A percentile compares a stretch with the other conserved stretches of the same genome.
Conservation (phyloP, 2,329 filamentous ascomycete species). For the Didymella exigua region DNA sequence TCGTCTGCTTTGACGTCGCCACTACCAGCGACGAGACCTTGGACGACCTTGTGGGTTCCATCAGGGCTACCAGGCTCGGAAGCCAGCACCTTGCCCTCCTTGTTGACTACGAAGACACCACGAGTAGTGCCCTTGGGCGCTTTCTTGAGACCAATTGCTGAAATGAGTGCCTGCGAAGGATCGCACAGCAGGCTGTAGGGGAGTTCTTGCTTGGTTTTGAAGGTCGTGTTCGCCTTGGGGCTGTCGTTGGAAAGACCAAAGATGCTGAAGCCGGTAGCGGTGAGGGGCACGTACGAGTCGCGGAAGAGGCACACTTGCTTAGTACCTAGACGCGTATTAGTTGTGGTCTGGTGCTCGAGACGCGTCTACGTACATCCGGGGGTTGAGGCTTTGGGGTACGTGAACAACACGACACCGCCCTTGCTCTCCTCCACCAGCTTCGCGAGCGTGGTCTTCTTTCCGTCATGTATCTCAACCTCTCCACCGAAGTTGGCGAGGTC, state of each 20-base stretch:
- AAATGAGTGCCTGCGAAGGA: conserved; percentile 73
- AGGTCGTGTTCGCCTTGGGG: conserved; percentile 88
- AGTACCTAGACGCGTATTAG: conserved; percentile 68
- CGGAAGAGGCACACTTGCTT: conserved; percentile 93
- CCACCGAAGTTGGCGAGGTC: conserved; percentile 63
- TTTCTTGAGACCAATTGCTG: conserved; percentile 89
- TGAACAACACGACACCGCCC: conserved; percentile 87
- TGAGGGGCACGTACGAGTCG: conserved; percentile 78
- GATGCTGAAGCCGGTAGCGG: conserved; percentile 78
- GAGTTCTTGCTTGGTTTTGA: conserved; percentile 88
- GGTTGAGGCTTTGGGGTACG: conserved; percentile 93
- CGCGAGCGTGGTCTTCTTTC: conserved; percentile 77
- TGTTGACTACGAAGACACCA: conserved; percentile 87
- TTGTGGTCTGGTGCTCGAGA: not conserved
- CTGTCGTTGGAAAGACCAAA: conserved; percentile 89
- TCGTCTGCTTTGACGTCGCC: conserved; percentile 33
- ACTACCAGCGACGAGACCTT: conserved; percentile 61
- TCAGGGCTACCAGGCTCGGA: conserved; percentile 76
- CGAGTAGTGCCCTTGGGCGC: conserved; percentile 77
- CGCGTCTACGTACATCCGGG: conserved; percentile 76
- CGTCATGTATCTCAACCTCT: conserved; percentile 85
- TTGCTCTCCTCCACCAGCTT: conserved; percentile 82
- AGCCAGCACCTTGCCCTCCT: conserved; percentile 78
- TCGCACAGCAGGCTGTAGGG: conserved; percentile 91
- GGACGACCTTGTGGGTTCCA: conserved; percentile 77